These are phyloP conservation scores for Pythium myriotylum DNA, from an alignment of 352 stramenopile species.

Conservation along the genomic window DNA sequence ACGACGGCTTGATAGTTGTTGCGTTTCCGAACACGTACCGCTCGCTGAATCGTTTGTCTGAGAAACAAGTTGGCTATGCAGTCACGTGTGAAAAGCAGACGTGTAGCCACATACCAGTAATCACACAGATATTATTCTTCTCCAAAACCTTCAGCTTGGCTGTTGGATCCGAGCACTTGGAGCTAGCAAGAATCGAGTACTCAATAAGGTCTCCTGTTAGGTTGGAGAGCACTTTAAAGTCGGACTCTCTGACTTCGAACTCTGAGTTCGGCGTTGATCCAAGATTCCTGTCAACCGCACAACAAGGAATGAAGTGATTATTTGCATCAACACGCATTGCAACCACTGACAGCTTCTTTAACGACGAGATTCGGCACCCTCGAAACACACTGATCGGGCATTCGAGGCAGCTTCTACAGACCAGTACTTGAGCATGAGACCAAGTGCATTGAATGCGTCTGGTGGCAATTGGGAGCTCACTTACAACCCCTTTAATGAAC, in stretches of 20 bases:
- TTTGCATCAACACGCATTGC: background rate
- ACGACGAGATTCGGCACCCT: too few species aligned
- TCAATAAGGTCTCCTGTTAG: background rate
- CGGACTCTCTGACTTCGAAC: constrained; percentile 11
- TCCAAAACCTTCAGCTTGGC: background rate
- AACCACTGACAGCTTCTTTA: too few species aligned
- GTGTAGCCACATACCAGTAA: background rate
- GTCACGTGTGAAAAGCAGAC: too few species aligned
- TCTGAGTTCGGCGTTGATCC: background rate
- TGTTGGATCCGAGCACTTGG: background rate
- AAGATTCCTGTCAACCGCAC: background rate
- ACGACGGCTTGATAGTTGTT: too few species aligned
- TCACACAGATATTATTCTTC: background rate
- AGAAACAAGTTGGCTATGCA: background rate
- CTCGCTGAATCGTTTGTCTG: background rate
- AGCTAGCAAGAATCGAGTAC: background rate
- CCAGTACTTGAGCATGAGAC: too few species aligned
- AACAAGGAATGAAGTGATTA: background rate
- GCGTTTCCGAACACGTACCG: too few species aligned
- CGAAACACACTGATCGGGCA: too few species aligned
- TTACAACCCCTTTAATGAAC: too few species aligned
- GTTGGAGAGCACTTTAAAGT: constrained; percentile 7
- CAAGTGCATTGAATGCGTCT: too few species aligned
- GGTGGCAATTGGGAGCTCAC: too few species aligned
- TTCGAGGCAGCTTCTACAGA: too few species aligned